Conservation (phyloP, 345 rosid genomes). For the Noccaea caerulescens region DNA sequence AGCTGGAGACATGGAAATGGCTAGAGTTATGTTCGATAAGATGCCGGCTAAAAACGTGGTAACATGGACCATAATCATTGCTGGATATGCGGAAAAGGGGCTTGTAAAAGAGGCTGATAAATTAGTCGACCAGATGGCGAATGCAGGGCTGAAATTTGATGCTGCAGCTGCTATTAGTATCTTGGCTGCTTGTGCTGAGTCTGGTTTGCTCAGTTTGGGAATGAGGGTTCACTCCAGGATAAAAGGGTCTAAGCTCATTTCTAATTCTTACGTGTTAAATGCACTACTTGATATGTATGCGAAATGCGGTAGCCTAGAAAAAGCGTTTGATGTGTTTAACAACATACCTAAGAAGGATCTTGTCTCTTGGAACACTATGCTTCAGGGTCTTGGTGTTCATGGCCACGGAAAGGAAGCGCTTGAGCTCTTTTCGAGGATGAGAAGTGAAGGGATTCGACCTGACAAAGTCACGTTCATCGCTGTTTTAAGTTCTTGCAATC, state of each 20-base stretch:
- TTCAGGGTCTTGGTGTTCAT: constrained; percentile 82
- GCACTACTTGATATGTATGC: constrained; percentile 87
- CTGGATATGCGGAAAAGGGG: constrained; percentile 82
- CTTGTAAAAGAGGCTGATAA: constrained; percentile 58
- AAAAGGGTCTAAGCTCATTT: constrained; percentile 47
- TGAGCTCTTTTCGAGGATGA: constrained; percentile 68
- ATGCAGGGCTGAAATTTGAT: constrained; percentile 58
- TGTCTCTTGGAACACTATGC: constrained; percentile 88
- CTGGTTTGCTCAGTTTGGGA: constrained; percentile 79
- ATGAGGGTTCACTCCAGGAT: constrained; percentile 61
- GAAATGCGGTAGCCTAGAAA: constrained; percentile 69
- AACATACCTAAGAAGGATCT: constrained; percentile 62
- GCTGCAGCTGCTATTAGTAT: constrained; percentile 69
- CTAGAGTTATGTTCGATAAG: constrained; percentile 72
- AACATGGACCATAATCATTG: constrained; percentile 84
- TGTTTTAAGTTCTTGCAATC: constrained; percentile 83
- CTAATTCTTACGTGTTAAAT: constrained; percentile 60
- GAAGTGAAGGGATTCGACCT: constrained; percentile 64
- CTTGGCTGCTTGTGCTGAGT: constrained; percentile 81
- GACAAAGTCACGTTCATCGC: constrained; percentile 72
- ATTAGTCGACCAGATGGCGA: constrained; percentile 65
- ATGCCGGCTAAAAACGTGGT: constrained; percentile 80
- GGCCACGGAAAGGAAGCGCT: constrained; percentile 77
- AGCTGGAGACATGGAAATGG: constrained; percentile 87
- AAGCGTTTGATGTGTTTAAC: constrained; percentile 63